Percentiles rank a stretch among this genome's conserved stretches.
phyloP scores from a whole-genome alignment of 2,329 filamentous ascomycete species.

The Colletotrichum cuscutae region DNA sequence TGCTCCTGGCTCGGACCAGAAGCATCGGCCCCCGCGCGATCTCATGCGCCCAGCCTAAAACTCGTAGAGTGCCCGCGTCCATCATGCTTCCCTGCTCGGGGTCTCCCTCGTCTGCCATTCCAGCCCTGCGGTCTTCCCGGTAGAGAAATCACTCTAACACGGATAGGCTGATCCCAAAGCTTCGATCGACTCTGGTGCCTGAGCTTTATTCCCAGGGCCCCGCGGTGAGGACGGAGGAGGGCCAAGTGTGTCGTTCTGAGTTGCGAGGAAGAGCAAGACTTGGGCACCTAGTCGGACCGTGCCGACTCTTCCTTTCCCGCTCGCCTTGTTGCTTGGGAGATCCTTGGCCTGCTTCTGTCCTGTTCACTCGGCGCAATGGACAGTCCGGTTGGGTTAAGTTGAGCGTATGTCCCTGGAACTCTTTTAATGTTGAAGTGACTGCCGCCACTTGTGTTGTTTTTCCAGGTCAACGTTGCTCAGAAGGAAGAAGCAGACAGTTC shows the following conservation, averaged over 20 bases:
- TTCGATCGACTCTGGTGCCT: neutral
- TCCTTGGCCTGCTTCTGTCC: conserved; percentile 9
- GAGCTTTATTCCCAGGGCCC: neutral
- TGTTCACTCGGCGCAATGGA: conserved; percentile 20
- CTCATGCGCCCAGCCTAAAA: conserved; percentile 15
- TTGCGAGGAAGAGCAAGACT: neutral
- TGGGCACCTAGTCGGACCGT: conserved; percentile 20
- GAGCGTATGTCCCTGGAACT: neutral
- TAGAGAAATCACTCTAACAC: neutral
- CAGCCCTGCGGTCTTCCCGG: conserved; percentile 12
- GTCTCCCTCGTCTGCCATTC: neutral
- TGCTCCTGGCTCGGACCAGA: conserved; percentile 16
- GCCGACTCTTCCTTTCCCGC: conserved; percentile 17
- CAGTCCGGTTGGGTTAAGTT: conserved; percentile 14
- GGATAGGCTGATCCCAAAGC: neutral
- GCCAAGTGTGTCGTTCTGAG: neutral
- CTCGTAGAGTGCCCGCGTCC: conserved; percentile 3
- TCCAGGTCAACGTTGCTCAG: neutral
- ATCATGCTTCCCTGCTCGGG: conserved; percentile 5
- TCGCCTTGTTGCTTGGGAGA: neutral
- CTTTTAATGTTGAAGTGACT: neutral
- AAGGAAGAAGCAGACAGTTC: neutral
- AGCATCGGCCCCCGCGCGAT: conserved; percentile 21
- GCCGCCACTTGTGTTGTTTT: neutral
- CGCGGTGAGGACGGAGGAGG: neutral